Conservation (phyloP, 495 filamentous ascomycete species). For the Symbiotaphrina buchneri region DNA sequence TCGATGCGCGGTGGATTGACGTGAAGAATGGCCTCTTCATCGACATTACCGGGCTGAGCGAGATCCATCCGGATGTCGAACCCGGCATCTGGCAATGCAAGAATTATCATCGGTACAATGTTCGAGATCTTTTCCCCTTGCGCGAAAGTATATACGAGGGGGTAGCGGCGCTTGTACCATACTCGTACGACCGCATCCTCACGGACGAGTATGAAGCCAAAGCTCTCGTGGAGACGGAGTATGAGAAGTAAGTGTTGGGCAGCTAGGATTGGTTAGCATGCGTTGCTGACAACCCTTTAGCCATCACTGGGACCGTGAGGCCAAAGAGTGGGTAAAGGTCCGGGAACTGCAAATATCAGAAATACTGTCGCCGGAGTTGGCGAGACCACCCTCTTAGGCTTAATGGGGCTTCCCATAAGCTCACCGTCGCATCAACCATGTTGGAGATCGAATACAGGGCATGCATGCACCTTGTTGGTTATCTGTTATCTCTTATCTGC, state of each 20-base stretch:
- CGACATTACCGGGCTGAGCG: constrained; percentile 64
- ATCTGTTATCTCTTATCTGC: no score
- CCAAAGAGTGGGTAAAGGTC: no score
- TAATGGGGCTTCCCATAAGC: no score
- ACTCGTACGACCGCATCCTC: constrained; percentile 33
- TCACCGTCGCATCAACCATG: no score
- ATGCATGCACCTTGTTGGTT: no score
- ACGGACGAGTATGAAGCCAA: constrained; percentile 30
- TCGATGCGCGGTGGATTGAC: constrained; percentile 77
- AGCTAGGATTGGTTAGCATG: no score
- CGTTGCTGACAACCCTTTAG: no score
- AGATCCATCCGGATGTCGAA: constrained; percentile 29
- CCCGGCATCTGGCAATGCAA: constrained; percentile 65
- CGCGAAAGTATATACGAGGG: constrained; percentile 37
- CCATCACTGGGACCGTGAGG: no score
- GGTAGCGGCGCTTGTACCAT: constrained; percentile 34
- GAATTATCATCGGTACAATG: constrained; percentile 49
- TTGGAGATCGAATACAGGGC: no score
- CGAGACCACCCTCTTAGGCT: no score
- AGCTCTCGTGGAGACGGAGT: constrained; percentile 25
- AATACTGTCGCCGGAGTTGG: no score
- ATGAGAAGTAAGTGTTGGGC: constrained; percentile 25
- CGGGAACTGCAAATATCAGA: no score
- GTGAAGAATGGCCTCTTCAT: constrained; percentile 56
- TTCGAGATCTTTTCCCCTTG: constrained; percentile 26